Base-by-base conservation (phyloP, 805 yeast species). In the Yamadazyma akitaensis region DNA sequence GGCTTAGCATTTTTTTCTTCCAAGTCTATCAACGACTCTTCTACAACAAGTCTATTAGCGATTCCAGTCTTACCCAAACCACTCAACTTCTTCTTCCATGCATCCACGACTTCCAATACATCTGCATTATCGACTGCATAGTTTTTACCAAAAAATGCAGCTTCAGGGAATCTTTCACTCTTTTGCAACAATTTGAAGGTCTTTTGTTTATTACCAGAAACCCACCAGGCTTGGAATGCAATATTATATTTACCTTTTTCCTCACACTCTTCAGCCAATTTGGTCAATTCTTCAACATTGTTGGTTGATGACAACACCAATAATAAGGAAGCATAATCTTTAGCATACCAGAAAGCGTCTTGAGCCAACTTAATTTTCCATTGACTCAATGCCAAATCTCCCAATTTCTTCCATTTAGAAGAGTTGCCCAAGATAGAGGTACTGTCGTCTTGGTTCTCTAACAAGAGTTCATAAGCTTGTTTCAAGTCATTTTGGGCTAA, bases 221-320 rank as follows among this genome's bases (percentile, higher is more conserved):
- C 72, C 98, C 98, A 94, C 64, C 82, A 82, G 11, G 96, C 85
- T 61, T 88, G 89, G 73, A 90, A 94, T 21, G 98, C 96, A 48
- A 91, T 73, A 64, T 94, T 94, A 67, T 82, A 88, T 62, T 85
- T 85, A 41, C 97, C 97, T 38, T 72, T 76, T n/a, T 63, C 69
- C 55, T 77, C 81, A 41, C 96, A 91, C 40, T 70, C 67, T 46
- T 73, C 72, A 5, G 94, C 96, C 33, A 92, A 75, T 46, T 72
- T 69, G 17, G 69, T 63, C 51, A 94, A 77, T 34, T 81, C 85
- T 9, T 65, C 68, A 55, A 72, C 73, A 64, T 88, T 76, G 61
- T 88, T 91, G 41, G 91, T 77, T 7, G 96, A 85, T 9, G 96
- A 82, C 66, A 90, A 81, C 52, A 94, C 66, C 54, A 92, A 77